Conservation (phyloP, 495 filamentous ascomycete species). For the Lasiosphaeriaceae sp. region DNA sequence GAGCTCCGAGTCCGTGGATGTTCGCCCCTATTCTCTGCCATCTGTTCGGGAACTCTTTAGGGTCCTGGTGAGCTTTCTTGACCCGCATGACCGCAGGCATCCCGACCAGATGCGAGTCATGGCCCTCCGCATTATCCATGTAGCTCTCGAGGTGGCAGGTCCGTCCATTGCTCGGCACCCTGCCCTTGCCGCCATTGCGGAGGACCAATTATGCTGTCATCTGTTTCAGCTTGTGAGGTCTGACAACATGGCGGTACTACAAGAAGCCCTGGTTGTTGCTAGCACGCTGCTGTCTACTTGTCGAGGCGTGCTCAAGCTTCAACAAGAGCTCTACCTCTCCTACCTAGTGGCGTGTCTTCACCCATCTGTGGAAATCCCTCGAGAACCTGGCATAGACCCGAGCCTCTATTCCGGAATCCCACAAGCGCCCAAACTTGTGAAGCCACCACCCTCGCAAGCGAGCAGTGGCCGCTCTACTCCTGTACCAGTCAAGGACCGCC, state of each 20-base stretch:
- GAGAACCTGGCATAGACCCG: constrained; percentile 86
- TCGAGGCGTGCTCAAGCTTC: constrained; percentile 86
- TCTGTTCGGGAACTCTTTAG: constrained; percentile 93
- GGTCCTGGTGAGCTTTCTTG: constrained; percentile 89
- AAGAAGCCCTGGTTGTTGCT: constrained; percentile 86
- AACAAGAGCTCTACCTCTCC: constrained; percentile 94
- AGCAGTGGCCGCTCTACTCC: constrained; percentile 85
- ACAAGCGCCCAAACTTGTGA: constrained; percentile 80
- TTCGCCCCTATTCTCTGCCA: constrained; percentile 86
- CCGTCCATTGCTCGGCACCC: constrained; percentile 94
- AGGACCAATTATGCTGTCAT: constrained; percentile 90
- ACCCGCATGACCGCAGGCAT: constrained; percentile 87
- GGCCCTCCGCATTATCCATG: constrained; percentile 95
- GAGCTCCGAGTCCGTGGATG: constrained; percentile 48
- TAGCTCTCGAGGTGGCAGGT: constrained; percentile 92
- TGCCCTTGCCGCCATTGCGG: constrained; percentile 78
- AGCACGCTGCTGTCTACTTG: constrained; percentile 89
- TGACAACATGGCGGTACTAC: constrained; percentile 89
- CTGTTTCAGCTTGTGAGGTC: constrained; percentile 96
- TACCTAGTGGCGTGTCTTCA: constrained; percentile 94
- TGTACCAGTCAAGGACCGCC: constrained; percentile 87
- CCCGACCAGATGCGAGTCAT: constrained; percentile 95
- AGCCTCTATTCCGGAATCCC: constrained; percentile 91
- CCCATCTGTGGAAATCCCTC: constrained; percentile 85
- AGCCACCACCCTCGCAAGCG: constrained; percentile 71